A percentile compares a stretch with the other conserved stretches of the same genome.
phyloP scores from a whole-genome alignment of 2,329 filamentous ascomycete species.

The Colletotrichum cordylinicola region DNA sequence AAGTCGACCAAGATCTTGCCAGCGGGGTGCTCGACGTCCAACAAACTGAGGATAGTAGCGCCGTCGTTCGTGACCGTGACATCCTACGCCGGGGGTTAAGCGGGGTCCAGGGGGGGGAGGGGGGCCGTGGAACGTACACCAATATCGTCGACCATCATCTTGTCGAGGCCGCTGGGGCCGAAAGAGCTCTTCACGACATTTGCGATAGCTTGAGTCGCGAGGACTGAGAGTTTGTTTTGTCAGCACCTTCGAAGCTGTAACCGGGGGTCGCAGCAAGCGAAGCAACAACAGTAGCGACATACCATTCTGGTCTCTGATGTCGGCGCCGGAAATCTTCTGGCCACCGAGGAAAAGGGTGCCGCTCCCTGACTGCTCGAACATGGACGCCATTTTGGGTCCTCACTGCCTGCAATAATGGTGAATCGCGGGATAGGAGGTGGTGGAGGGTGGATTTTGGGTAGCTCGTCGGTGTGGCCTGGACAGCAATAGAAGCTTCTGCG shows the following conservation, averaged over 20 bases:
- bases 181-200: conserved; percentile 99
- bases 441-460: conserved; percentile 3
- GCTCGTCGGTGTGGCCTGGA: conserved; percentile 22
- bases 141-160: conserved; percentile 99
- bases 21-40: conserved; percentile 97
- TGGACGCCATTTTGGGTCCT: conserved; percentile 75
- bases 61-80: conserved; percentile 99
- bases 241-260: conserved; percentile 27
- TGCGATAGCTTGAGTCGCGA: conserved; percentile 94
- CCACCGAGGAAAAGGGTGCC: conserved; percentile 97
- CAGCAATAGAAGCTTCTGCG: conserved; percentile 25
- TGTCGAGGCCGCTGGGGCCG: conserved; percentile 94
- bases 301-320: conserved; percentile 98
- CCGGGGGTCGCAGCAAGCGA: neutral
- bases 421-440: conserved; percentile 17
- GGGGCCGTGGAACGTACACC: conserved; percentile 64
- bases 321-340: conserved; percentile 94
- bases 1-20: conserved; percentile 98
- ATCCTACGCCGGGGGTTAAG: conserved; percentile 61
- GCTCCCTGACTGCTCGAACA: conserved; percentile 95
- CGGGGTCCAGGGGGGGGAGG: conserved; percentile 22
- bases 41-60: conserved; percentile 91
- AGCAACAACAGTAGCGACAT: conserved; percentile 30
- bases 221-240: conserved; percentile 60
- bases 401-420: conserved; percentile 8